Conservation (phyloP, 768 basidiomycete species). For the Lyophyllum semitale region DNA sequence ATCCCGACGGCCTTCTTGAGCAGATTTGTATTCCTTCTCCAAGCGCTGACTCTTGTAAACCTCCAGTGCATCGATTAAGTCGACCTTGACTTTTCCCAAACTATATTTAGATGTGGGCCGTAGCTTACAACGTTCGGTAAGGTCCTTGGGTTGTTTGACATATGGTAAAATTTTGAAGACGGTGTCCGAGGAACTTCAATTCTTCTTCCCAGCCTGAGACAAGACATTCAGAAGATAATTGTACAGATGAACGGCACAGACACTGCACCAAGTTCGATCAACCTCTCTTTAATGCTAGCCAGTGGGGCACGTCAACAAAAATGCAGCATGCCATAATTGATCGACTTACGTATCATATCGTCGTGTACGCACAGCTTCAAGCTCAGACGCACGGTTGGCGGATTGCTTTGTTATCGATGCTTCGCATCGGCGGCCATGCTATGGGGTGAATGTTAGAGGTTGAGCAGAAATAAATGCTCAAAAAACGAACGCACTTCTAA, state of each 20-base stretch:
- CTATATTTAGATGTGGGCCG: neutral
- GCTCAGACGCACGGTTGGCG: neutral
- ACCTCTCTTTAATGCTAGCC: neutral
- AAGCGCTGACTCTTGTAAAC: neutral
- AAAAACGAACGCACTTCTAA: neutral
- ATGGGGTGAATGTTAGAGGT: neutral
- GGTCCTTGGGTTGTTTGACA: too few relatives aligned
- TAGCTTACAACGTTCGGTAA: neutral
- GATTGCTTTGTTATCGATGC: neutral
- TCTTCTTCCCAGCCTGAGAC: neutral
- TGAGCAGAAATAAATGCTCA: neutral
- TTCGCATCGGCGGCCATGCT: neutral
- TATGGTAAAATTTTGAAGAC: neutral
- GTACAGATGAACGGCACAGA: neutral
- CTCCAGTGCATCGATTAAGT: neutral
- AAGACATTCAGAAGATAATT: neutral
- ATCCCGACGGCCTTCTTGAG: neutral
- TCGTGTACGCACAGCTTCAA: too few relatives aligned
- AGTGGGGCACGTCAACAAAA: neutral
- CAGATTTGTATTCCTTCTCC: neutral
- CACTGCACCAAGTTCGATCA: neutral
- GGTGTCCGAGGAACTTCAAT: neutral
- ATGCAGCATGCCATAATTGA: too few relatives aligned
- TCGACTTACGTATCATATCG: neutral
- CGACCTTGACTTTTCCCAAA: slow-evolving; percentile 5